Evolutionary conservation across 352 stramenopile species (phyloP).

Genomic region (Phytophthora pseudosyringae): DNA sequence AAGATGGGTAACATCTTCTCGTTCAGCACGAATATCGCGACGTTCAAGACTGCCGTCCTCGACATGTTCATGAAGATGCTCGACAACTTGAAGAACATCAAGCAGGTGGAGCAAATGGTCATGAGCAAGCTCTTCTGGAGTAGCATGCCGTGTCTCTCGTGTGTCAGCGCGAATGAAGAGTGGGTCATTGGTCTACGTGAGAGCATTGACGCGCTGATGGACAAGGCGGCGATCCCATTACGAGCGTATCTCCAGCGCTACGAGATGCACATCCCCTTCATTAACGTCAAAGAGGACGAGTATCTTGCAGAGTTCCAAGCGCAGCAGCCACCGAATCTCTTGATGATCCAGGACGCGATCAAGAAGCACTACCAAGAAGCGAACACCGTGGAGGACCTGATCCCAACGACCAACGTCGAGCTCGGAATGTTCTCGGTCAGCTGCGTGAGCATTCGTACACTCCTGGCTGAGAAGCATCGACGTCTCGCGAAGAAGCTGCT

Average conservation of each 20-base stretch:
- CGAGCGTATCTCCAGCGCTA: constrained; percentile 85
- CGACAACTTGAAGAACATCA: constrained; percentile 85
- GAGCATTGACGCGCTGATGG: constrained; percentile 63
- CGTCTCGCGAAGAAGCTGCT: constrained; percentile 76
- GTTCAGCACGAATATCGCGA: constrained; percentile 70
- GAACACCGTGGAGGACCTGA: constrained; percentile 56
- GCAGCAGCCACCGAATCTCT: constrained; percentile 78
- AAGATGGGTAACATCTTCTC: constrained; percentile 61
- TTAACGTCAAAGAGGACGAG: constrained; percentile 92
- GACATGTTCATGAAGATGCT: constrained; percentile 85
- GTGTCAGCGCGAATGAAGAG: constrained; percentile 83
- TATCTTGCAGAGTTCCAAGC: constrained; percentile 78
- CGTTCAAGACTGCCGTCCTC: constrained; percentile 62
- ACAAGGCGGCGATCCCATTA: constrained; percentile 64
- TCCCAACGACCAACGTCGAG: constrained; percentile 72
- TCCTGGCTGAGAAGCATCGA: constrained; percentile 82
- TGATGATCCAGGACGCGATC: constrained; percentile 74
- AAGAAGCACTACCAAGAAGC: constrained; percentile 80
- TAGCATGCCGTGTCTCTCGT: constrained; percentile 88
- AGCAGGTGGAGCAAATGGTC: constrained; percentile 90
- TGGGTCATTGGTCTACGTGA: constrained; percentile 79
- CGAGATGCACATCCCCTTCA: constrained; percentile 85
- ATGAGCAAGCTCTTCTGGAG: constrained; percentile 97
- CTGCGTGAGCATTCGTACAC: constrained; percentile 64
- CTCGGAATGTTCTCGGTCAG: constrained; percentile 88